phyloP scores from a whole-genome alignment of 352 stramenopile genomes.

The Hyphochytrium catenoides region DNA sequence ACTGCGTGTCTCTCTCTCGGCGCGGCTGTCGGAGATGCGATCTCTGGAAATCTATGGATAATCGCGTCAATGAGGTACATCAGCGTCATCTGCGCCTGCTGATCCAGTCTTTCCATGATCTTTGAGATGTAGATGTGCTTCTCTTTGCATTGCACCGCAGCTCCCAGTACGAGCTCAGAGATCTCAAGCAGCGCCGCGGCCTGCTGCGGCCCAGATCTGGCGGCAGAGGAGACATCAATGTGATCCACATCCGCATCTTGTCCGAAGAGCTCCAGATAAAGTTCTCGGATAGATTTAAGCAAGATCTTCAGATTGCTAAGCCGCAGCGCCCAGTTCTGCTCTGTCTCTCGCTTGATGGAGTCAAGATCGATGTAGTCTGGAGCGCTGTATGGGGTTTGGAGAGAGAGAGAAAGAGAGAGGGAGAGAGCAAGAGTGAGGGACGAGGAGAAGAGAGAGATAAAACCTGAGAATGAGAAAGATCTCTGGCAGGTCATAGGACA shows the following conservation, averaged over 20 bases:
- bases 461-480: neutral
- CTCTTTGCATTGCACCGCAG: no score
- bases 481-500: neutral
- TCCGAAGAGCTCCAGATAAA: conserved; percentile 40
- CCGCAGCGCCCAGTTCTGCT: conserved; percentile 39
- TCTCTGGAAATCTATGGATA: no score
- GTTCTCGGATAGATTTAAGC: no score
- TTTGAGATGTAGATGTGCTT: no score
- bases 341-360: conserved; percentile 29
- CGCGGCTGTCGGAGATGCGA: no score
- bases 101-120: no score
- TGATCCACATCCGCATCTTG: conserved; percentile 19
- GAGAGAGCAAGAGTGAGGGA: neutral
- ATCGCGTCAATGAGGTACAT: no score
- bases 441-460: neutral
- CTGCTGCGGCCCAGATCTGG: conserved; percentile 31
- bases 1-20: no score
- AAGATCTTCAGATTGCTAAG: conserved; percentile 55
- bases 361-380: conserved; percentile 44
- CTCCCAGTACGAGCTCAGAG: no score
- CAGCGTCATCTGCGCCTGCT: no score
- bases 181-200: conserved; percentile 20
- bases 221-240: conserved; percentile 21
- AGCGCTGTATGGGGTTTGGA: no score
- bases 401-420: no score